phyloP scores from a whole-genome alignment of 306 rosid genomes.

The Vachellia pachyceras region DNA sequence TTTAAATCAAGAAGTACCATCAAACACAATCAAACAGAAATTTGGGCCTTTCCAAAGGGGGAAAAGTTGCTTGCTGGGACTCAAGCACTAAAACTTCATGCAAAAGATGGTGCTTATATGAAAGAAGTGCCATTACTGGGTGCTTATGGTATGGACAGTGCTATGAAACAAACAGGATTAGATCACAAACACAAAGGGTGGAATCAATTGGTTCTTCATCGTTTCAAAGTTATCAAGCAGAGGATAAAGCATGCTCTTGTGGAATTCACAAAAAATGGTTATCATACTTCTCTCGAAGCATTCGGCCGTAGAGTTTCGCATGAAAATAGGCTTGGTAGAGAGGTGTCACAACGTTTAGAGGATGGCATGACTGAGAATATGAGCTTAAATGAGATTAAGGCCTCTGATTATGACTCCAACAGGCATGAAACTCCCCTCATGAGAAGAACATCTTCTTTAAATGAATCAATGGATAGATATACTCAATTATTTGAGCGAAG shows the following conservation, averaged over 20 bases:
- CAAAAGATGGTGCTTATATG: conserved; percentile 41
- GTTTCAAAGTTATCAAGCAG: conserved; percentile 73
- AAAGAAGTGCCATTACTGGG: conserved; percentile 27
- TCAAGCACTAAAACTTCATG: conserved; percentile 39
- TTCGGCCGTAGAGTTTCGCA: conserved; percentile 29
- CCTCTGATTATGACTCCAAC: conserved; percentile 45
- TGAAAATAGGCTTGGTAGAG: conserved; percentile 44
- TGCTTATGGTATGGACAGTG: conserved; percentile 35
- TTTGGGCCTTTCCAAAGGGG: conserved; percentile 47
- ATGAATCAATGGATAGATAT: conserved; percentile 72
- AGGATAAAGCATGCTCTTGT: conserved; percentile 68
- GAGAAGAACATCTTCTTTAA: conserved; percentile 64
- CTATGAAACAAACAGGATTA: conserved; percentile 43
- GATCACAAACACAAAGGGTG: conserved; percentile 69
- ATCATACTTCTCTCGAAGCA: conserved; percentile 41
- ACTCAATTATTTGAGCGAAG: conserved; percentile 65
- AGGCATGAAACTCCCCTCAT: conserved; percentile 40
- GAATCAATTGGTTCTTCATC: conserved; percentile 80
- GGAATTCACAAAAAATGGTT: conserved; percentile 63
- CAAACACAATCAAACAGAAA: conserved; percentile 72
- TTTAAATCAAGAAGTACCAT: conserved; percentile 51
- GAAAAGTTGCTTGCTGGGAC: conserved; percentile 43
- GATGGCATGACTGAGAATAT: conserved; percentile 35
- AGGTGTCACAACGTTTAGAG: conserved; percentile 43
- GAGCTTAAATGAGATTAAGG: conserved; percentile 39